These are phyloP conservation scores for Aspergillus pseudoterreus DNA, from an alignment of 2,329 filamentous ascomycete genomes.

Conservation along the genomic window DNA sequence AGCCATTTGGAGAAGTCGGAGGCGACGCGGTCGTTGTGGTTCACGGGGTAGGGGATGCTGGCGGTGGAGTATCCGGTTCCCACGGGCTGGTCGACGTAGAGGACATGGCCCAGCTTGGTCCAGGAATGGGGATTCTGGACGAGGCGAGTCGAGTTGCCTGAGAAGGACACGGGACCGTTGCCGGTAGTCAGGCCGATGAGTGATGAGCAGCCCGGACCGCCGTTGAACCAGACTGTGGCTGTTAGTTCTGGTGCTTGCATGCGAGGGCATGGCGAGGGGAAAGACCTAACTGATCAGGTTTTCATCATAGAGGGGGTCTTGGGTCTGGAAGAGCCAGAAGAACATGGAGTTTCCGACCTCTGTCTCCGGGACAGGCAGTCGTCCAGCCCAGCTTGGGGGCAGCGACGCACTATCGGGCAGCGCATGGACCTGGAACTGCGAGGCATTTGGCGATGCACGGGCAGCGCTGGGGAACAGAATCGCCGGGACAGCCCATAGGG, in stretches of 20 bases:
- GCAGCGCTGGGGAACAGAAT: constrained; percentile 7
- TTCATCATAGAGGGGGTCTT: constrained; percentile 27
- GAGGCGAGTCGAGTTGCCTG: constrained; percentile 19
- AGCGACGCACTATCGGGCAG: constrained; percentile 27
- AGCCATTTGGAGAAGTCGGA: constrained; percentile 31
- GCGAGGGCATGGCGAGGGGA: background rate
- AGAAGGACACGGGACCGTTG: constrained; percentile 11
- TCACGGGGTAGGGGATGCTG: constrained; percentile 25
- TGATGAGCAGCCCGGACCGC: constrained; percentile 35
- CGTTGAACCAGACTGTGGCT: constrained; percentile 33
- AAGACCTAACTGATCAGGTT: constrained; percentile 30
- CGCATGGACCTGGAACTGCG: constrained; percentile 26
- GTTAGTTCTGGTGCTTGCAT: background rate
- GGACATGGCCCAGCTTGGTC: constrained; percentile 31
- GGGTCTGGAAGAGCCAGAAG: constrained; percentile 36
- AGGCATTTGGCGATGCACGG: constrained; percentile 4
- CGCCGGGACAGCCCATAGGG: constrained; percentile 14
- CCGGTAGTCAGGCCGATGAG: constrained; percentile 25
- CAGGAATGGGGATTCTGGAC: constrained; percentile 25
- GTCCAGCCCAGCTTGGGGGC: constrained; percentile 33
- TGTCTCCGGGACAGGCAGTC: constrained; percentile 26
- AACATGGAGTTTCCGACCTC: constrained; percentile 30
- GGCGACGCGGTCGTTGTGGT: constrained; percentile 25
- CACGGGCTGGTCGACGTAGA: constrained; percentile 37
- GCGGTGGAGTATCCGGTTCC: constrained; percentile 34